Percentiles rank a stretch among this genome's conserved stretches.
Evolutionary conservation across 2,329 filamentous ascomycete genomes (phyloP).

Genomic region (Cladosporium halotolerans): DNA sequence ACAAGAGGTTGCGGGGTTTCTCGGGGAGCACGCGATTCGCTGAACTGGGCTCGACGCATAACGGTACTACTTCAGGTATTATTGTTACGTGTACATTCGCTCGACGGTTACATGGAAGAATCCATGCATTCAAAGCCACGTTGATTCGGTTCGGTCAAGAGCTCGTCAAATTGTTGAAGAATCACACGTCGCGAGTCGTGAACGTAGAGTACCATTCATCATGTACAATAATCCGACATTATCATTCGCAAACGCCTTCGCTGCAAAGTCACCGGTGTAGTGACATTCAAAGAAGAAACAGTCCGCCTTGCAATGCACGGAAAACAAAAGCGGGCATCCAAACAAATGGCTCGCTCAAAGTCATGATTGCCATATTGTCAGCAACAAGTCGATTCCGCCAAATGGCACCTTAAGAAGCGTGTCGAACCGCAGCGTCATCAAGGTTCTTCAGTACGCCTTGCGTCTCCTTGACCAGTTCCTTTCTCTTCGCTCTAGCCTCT

Average conservation of each 20-base stretch:
- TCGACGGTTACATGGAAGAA: too few relatives aligned
- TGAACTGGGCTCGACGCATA: too few relatives aligned
- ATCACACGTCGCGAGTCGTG: too few relatives aligned
- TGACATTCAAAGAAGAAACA: not conserved
- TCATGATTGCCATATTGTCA: not conserved
- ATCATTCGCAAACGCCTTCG: conserved; percentile 50
- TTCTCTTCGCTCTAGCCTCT: conserved; percentile 59
- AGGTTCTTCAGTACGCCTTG: conserved; percentile 61
- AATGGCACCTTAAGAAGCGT: conserved; percentile 2
- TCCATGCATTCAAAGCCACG: too few relatives aligned
- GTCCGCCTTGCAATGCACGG: conserved; percentile 5
- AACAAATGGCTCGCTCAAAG: not conserved
- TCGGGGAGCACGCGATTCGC: too few relatives aligned
- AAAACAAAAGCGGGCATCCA: not conserved
- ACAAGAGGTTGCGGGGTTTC: too few relatives aligned
- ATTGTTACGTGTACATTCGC: too few relatives aligned
- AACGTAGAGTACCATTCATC: not conserved
- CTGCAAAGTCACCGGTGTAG: conserved; percentile 59
- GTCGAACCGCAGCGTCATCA: conserved; percentile 39
- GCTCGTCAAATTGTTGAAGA: too few relatives aligned
- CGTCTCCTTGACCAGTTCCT: conserved; percentile 65
- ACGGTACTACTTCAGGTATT: too few relatives aligned
- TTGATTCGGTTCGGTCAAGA: too few relatives aligned
- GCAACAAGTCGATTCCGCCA: not conserved
- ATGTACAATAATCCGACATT: not conserved